Evolutionary conservation across 2,329 filamentous ascomycete species (phyloP).

Genomic region (Lomentospora prolificans): DNA sequence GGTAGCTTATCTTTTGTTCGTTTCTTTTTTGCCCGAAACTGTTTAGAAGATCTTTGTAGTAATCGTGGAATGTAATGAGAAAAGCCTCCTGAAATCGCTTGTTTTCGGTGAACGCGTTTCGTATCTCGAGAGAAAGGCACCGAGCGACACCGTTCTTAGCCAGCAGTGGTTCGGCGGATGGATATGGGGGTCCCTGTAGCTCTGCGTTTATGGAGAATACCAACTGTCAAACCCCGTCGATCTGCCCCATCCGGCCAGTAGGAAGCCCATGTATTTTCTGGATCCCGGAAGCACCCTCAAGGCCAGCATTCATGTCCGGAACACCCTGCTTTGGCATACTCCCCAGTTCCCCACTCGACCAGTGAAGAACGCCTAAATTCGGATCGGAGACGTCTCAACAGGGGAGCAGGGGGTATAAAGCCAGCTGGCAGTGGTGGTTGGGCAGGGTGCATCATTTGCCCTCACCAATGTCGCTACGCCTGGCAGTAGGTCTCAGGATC

Average conservation of each 20-base stretch:
- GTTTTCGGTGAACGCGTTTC: too few relatives aligned
- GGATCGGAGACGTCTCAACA: background rate
- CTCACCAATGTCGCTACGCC: background rate
- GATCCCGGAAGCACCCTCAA: background rate
- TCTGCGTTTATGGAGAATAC: background rate
- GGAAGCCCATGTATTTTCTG: background rate
- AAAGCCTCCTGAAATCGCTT: too few relatives aligned
- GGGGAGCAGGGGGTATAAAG: background rate
- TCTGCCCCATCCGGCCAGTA: background rate
- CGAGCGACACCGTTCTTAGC: background rate
- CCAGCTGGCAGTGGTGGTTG: background rate
- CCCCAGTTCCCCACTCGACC: background rate
- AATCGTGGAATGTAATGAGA: background rate
- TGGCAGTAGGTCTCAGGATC: too few relatives aligned
- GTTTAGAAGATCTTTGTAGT: background rate
- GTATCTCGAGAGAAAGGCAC: too few relatives aligned
- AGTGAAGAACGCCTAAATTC: conserved; percentile 1
- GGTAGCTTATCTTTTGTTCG: background rate
- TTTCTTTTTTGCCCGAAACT: background rate
- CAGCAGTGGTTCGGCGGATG: background rate
- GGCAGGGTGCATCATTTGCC: background rate
- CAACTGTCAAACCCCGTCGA: background rate
- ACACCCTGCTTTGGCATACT: background rate
- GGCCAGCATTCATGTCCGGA: background rate
- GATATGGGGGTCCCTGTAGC: too few relatives aligned